Percentiles rank a stretch among this genome's conserved stretches.
Conservation (phyloP, 1,284 basidiomycete species). For the Ceratobasidium sp. region DNA sequence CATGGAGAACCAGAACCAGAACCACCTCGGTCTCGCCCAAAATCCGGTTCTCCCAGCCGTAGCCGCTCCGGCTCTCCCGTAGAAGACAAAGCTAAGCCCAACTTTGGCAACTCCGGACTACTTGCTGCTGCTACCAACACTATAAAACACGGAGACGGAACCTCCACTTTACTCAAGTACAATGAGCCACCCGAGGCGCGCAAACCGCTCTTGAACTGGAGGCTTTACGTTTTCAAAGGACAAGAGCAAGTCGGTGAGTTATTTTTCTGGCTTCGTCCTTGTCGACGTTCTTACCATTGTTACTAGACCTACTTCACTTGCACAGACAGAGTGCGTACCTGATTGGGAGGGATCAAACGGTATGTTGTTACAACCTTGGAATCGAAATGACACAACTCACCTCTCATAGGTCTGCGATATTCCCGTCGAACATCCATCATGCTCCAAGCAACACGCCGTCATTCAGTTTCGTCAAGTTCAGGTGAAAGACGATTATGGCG, state of each 20-base stretch:
- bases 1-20: constrained; percentile 36
- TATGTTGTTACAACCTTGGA: constrained; percentile 57
- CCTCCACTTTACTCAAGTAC: constrained; percentile 94
- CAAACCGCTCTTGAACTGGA: constrained; percentile 91
- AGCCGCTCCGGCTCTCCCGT: constrained; percentile 59
- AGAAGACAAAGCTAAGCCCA: constrained; percentile 81
- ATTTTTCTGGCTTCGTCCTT: not conserved
- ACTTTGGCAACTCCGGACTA: constrained; percentile 89
- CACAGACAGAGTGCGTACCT: constrained; percentile 95
- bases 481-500: constrained; percentile 91
- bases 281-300: not conserved
- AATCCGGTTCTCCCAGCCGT: not conserved
- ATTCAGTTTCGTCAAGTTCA: constrained; percentile 93
- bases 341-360: constrained; percentile 88
- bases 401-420: constrained; percentile 79
- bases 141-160: constrained; percentile 78
- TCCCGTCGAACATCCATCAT: constrained; percentile 93
- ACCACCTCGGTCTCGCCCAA: constrained; percentile 35
- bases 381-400: not conserved
- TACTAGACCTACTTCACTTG: constrained; percentile 87
- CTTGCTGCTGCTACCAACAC: constrained; percentile 96
- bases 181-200: constrained; percentile 98
- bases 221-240: constrained; percentile 97
- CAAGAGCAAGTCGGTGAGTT: constrained; percentile 89
- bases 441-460: constrained; percentile 98